Evolutionary conservation across 2,329 filamentous ascomycete species (phyloP).

Genomic region (Gnomoniopsis sp.): DNA sequence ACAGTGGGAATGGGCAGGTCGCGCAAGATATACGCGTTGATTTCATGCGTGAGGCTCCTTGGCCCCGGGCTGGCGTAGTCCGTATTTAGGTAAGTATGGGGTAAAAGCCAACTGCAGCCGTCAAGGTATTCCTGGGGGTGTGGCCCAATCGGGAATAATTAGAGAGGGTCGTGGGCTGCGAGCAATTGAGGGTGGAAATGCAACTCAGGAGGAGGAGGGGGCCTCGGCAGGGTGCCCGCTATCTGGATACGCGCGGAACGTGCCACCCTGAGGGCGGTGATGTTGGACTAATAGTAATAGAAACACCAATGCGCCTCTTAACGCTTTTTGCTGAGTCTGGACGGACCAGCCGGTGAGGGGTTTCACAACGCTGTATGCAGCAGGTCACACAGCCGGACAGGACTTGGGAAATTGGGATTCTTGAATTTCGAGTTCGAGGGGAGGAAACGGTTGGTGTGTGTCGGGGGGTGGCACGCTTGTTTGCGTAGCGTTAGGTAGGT

Average conservation of each 20-base stretch:
- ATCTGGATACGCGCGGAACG: background rate
- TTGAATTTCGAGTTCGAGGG: no score
- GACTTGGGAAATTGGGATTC: no score
- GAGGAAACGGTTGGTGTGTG: no score
- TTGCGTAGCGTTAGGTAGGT: background rate
- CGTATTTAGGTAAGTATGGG: conserved; percentile 7
- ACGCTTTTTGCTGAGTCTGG: no score
- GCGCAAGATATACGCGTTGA: background rate
- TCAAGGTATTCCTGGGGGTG: background rate
- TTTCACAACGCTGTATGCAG: no score
- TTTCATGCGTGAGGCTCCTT: background rate
- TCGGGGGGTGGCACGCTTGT: background rate
- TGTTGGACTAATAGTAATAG: background rate
- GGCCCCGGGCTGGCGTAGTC: background rate
- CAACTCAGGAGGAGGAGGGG: background rate
- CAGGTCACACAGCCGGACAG: no score
- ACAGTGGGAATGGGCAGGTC: background rate
- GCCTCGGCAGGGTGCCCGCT: background rate
- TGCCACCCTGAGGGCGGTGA: background rate
- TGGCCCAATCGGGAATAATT: conserved; percentile 17
- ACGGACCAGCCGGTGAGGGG: no score
- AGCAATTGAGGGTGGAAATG: background rate
- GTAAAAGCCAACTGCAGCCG: background rate
- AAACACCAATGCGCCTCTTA: no score
- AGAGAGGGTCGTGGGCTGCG: conserved; percentile 7